These are phyloP conservation scores for Suaeda aralocaspica DNA, from an alignment of 148 eudicot species.

Conservation along the genomic window DNA sequence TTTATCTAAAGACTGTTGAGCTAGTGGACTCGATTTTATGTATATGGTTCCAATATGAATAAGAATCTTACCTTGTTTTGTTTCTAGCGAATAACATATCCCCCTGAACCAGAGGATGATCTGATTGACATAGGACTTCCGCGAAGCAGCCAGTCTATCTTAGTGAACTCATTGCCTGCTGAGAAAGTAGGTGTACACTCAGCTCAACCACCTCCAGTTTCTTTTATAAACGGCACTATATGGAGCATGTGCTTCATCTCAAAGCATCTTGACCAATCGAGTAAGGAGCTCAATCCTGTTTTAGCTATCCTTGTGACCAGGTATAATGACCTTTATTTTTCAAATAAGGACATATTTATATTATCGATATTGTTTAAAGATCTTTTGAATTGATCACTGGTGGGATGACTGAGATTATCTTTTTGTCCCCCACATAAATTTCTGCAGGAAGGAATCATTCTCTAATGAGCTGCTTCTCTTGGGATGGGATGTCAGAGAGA, in stretches of 20 bases:
- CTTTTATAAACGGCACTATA: slow-evolving; percentile 53
- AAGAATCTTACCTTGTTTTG: slow-evolving; percentile 14
- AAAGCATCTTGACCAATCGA: slow-evolving; percentile 36
- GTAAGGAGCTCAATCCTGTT: slow-evolving; percentile 56
- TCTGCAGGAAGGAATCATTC: slow-evolving; percentile 66
- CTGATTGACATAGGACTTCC: slow-evolving; percentile 30
- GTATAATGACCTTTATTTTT: slow-evolving; percentile 31
- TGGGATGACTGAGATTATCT: slow-evolving; percentile 19
- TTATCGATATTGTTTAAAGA: slow-evolving; percentile 9
- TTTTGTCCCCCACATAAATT: neutral
- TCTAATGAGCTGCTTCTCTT: slow-evolving; percentile 71
- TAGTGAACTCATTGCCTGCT: slow-evolving; percentile 15
- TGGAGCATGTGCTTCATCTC: slow-evolving; percentile 99
- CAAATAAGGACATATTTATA: neutral
- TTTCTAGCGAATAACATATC: slow-evolving; percentile 57
- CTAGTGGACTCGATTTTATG: neutral
- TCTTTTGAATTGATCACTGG: slow-evolving; percentile 8
- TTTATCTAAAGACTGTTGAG: slow-evolving; percentile 3
- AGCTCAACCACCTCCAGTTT: slow-evolving; percentile 16
- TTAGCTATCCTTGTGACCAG: slow-evolving; percentile 82
- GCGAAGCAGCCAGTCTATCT: slow-evolving; percentile 29
- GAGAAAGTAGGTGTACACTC: slow-evolving; percentile 18
- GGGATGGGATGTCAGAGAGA: slow-evolving; percentile 66
- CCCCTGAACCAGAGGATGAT: slow-evolving; percentile 55
- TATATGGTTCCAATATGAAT: slow-evolving; percentile 12